Evolutionary conservation across 768 basidiomycete genomes (phyloP).

Genomic region (Calocybe cyanea): DNA sequence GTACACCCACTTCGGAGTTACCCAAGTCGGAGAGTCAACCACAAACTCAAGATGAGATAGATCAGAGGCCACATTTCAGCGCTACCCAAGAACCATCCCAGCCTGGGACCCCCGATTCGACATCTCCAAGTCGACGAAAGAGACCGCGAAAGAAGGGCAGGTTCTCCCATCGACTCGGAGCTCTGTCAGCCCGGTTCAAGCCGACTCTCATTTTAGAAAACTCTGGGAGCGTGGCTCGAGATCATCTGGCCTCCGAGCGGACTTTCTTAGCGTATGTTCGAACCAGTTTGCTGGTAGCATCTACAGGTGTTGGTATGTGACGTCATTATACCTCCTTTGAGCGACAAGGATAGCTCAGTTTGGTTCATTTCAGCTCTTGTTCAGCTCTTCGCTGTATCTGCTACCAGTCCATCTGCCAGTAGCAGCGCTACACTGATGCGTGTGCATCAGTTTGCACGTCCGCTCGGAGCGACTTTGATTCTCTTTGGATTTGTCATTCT

Average conservation of each 20-base stretch:
- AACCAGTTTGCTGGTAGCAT: constrained; percentile 58
- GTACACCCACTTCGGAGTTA: constrained; percentile 9
- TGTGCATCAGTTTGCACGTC: constrained; percentile 36
- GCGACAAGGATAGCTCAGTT: neutral
- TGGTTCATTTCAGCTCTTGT: constrained; percentile 39
- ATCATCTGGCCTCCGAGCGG: constrained; percentile 61
- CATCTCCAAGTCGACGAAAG: neutral
- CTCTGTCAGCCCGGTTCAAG: neutral
- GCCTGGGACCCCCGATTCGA: neutral
- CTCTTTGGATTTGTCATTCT: constrained; percentile 45
- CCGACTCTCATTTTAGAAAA: constrained; percentile 39
- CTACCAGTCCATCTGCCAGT: constrained; percentile 9
- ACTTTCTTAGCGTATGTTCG: constrained; percentile 63
- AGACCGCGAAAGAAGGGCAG: constrained; percentile 9
- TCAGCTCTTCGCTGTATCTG: constrained; percentile 45
- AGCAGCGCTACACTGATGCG: constrained; percentile 14
- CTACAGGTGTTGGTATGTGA: constrained; percentile 55
- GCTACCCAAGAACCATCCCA: neutral
- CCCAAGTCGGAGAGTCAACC: neutral
- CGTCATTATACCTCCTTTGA: neutral
- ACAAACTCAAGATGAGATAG: neutral
- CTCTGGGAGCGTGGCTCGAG: constrained; percentile 58
- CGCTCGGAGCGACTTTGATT: constrained; percentile 49
- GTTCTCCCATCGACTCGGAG: neutral
- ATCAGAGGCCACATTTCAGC: neutral